These are phyloP conservation scores for Xanthoparmelia taractica DNA, from an alignment of 495 filamentous ascomycete genomes.

Conservation along the genomic window DNA sequence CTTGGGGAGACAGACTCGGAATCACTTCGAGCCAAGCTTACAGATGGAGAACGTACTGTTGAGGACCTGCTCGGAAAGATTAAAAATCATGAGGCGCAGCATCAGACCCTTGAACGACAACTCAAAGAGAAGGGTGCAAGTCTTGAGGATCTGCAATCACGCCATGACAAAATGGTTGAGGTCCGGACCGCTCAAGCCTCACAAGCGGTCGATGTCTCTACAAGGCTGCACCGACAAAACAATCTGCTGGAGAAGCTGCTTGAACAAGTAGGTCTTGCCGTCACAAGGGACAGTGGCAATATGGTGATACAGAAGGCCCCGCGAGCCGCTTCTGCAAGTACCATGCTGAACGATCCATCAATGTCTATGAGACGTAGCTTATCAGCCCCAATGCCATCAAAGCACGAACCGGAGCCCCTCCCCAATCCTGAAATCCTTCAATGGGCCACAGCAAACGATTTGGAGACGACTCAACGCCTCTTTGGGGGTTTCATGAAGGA, in stretches of 20 bases:
- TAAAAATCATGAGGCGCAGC: conserved; percentile 49
- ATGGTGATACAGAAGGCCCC: conserved; percentile 71
- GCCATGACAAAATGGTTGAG: conserved; percentile 29
- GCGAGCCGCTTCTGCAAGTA: conserved; percentile 57
- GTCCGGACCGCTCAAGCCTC: conserved; percentile 56
- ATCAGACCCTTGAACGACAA: conserved; percentile 39
- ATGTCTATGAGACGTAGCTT: conserved; percentile 38
- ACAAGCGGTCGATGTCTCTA: conserved; percentile 73
- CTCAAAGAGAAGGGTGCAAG: conserved; percentile 51
- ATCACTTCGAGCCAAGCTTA: conserved; percentile 59
- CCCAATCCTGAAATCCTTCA: conserved; percentile 58
- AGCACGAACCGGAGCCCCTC: conserved; percentile 34
- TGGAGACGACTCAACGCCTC: conserved; percentile 57
- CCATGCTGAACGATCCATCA: conserved; percentile 53
- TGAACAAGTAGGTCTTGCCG: conserved; percentile 73
- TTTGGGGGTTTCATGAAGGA: conserved; percentile 64
- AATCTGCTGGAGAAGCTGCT: conserved; percentile 69
- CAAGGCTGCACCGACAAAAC: conserved; percentile 68
- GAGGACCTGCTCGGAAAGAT: conserved; percentile 55
- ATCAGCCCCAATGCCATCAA: conserved; percentile 30
- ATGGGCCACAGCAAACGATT: conserved; percentile 67
- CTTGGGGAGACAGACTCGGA: conserved; percentile 76
- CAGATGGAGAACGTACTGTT: conserved; percentile 59
- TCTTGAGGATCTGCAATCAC: conserved; percentile 43
- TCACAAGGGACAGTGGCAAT: conserved; percentile 62